A percentile compares a stretch with the other conserved stretches of the same genome.
Conservation (phyloP, 441 rosid species). For the Bruguiera hainesii region DNA sequence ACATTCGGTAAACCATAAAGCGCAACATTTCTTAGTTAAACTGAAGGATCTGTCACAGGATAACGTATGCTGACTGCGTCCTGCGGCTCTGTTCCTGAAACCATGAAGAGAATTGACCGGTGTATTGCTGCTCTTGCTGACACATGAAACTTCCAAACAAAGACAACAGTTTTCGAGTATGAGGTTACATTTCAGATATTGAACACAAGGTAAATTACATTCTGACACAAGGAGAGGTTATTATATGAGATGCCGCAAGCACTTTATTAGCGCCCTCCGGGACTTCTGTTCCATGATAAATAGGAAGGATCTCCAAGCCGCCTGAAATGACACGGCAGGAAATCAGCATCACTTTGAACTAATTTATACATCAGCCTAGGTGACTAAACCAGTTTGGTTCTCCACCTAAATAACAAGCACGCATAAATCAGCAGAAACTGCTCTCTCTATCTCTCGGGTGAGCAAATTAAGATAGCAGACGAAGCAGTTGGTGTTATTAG, state of each 20-base stretch:
- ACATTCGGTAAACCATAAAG: too few species aligned
- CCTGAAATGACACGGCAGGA: constrained; percentile 39
- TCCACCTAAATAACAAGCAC: too few species aligned
- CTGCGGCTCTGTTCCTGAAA: too few species aligned
- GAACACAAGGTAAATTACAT: neutral
- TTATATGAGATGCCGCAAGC: neutral
- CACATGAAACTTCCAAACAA: too few species aligned
- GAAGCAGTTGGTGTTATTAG: too few species aligned
- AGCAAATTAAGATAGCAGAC: neutral
- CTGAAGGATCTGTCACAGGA: too few species aligned
- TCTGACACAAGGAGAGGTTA: neutral
- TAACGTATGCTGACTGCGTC: too few species aligned
- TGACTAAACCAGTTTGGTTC: too few species aligned
- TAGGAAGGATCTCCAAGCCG: constrained; percentile 92
- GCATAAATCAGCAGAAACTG: too few species aligned
- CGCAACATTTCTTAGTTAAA: too few species aligned
- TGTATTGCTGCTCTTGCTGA: too few species aligned
- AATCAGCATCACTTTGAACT: neutral
- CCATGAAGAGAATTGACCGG: too few species aligned
- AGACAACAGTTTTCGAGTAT: neutral
- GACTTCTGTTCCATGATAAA: constrained; percentile 84
- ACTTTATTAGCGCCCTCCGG: constrained; percentile 41
- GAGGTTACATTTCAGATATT: neutral
- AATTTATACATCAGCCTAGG: neutral
- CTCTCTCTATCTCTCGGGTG: neutral